Percentiles rank a stretch among this genome's conserved stretches.
These are phyloP conservation scores for Gossypium lobatum DNA, from an alignment of 441 rosid genomes.

Conservation along the genomic window DNA sequence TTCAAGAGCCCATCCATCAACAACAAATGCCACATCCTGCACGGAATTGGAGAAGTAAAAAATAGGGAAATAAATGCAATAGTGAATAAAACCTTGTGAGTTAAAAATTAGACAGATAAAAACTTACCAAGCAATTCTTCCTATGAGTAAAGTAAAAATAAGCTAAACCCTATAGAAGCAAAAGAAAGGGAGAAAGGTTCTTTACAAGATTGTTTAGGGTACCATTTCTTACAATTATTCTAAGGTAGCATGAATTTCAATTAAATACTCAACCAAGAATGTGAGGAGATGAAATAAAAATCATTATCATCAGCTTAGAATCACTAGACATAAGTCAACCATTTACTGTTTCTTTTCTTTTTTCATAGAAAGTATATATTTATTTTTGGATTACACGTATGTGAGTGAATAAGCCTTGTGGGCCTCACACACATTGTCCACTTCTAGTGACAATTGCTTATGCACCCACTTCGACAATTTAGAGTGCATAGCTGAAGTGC, in stretches of 20 bases:
- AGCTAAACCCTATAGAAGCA: not conserved
- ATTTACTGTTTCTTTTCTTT: not conserved
- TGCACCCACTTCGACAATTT: not conserved
- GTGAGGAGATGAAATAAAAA: not conserved
- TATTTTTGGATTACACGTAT: not conserved
- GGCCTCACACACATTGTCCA: not conserved
- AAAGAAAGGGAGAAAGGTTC: not conserved
- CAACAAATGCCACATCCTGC: constrained; percentile 93
- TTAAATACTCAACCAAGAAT: not conserved
- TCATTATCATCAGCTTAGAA: not conserved
- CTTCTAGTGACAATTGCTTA: not conserved
- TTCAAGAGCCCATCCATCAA: constrained; percentile 99
- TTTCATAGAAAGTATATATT: not conserved
- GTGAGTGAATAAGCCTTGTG: not conserved
- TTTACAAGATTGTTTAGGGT: constrained; percentile 4
- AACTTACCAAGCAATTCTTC: not conserved
- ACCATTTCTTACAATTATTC: constrained; percentile 1
- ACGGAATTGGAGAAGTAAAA: not conserved
- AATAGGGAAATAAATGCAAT: not conserved
- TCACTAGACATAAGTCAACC: not conserved
- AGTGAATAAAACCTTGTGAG: not conserved
- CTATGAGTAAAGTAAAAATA: not conserved
- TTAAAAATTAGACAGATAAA: not conserved
- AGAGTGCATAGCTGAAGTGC: not conserved
- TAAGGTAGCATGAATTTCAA: not conserved